Percentiles rank a stretch among this genome's conserved stretches.
Conservation (phyloP, 345 rosid genomes). For the Raphanus raphanistrum region DNA sequence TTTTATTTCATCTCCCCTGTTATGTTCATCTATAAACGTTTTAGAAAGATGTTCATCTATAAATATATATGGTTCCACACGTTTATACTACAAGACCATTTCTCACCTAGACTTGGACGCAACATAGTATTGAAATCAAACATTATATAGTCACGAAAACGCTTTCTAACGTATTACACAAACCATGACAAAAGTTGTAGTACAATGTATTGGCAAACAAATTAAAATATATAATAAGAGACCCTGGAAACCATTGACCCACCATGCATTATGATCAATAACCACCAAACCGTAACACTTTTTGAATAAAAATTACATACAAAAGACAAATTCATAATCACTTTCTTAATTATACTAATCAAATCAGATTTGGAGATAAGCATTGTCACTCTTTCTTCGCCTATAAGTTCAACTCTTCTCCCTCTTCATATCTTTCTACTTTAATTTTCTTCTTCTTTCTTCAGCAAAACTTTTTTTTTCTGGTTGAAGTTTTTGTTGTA, state of each 20-base stretch:
- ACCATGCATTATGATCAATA: conserved; percentile 23
- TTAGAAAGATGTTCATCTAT: neutral
- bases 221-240: neutral
- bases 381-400: conserved; percentile 7
- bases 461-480: neutral
- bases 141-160: no score
- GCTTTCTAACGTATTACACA: neutral
- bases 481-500: neutral
- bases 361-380: neutral
- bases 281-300: neutral
- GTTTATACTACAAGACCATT: conserved; percentile 4
- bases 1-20: neutral
- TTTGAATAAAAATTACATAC: neutral
- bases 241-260: conserved; percentile 19
- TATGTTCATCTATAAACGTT: neutral
- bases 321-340: conserved; percentile 22
- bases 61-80: neutral
- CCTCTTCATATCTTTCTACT: neutral
- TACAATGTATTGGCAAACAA: conserved; percentile 3
- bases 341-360: neutral
- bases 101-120: neutral
- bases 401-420: neutral
- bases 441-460: neutral
- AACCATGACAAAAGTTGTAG: neutral
- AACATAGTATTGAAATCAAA: neutral